phyloP scores from a whole-genome alignment of 805 yeast species.

The Ogataea polymorpha region DNA sequence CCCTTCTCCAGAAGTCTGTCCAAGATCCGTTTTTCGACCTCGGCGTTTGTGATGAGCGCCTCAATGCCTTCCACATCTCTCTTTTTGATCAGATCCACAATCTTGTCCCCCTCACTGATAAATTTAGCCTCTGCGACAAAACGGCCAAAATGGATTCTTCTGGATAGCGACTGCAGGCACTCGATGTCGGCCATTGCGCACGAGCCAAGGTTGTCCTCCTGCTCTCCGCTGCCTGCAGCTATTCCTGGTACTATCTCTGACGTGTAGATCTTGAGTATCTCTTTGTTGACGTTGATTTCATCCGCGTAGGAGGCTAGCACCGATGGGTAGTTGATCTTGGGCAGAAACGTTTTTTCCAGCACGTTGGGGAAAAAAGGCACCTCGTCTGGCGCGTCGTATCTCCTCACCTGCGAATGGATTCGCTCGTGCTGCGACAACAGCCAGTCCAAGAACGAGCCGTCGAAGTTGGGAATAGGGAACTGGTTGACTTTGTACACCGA shows the following conservation, averaged over 20 bases:
- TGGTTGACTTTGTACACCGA: slow-evolving; percentile 64
- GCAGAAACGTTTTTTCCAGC: slow-evolving; percentile 65
- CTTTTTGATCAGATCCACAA: slow-evolving; percentile 59
- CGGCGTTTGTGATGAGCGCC: slow-evolving; percentile 78
- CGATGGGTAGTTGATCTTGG: slow-evolving; percentile 74
- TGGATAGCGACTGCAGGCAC: slow-evolving; percentile 78
- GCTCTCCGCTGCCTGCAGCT: slow-evolving; percentile 65
- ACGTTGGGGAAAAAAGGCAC: slow-evolving; percentile 78
- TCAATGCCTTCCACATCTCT: slow-evolving; percentile 72
- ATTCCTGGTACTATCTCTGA: slow-evolving; percentile 72
- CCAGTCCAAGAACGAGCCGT: slow-evolving; percentile 87
- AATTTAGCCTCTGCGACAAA: slow-evolving; percentile 97
- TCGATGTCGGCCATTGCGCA: slow-evolving; percentile 84
- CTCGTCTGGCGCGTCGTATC: slow-evolving; percentile 95
- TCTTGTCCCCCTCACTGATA: slow-evolving; percentile 59
- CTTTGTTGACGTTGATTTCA: slow-evolving; percentile 71
- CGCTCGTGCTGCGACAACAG: slow-evolving; percentile 70
- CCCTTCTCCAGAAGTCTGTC: slow-evolving; percentile 79
- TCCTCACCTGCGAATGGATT: slow-evolving; percentile 73
- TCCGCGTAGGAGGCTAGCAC: slow-evolving; percentile 71
- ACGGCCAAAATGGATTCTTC: slow-evolving; percentile 95
- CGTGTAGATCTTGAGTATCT: slow-evolving; percentile 67
- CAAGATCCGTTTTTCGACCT: slow-evolving; percentile 81
- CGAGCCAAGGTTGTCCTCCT: slow-evolving; percentile 82
- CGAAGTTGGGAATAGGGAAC: slow-evolving; percentile 58